A percentile compares a stretch with the other conserved stretches of the same genome.
These are phyloP conservation scores for Berkeleyomyces basicola DNA, from an alignment of 2,329 filamentous ascomycete genomes.

Conservation along the genomic window DNA sequence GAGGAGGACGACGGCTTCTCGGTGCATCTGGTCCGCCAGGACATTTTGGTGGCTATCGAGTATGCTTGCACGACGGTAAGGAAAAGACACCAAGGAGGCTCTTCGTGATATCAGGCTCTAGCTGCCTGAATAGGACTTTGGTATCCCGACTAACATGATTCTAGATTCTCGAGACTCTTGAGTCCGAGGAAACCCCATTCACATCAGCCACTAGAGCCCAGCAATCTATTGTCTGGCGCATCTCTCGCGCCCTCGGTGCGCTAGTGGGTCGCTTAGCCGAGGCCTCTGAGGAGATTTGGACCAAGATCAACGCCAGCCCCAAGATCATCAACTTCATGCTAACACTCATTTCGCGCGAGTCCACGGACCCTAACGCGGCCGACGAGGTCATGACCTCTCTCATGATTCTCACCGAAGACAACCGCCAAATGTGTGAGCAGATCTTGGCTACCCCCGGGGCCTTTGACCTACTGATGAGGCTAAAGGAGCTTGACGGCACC, in stretches of 20 bases:
- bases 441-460: conserved; percentile 34
- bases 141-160: not conserved
- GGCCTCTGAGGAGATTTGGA: conserved; percentile 42
- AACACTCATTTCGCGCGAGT: conserved; percentile 28
- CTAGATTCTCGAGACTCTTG: conserved; percentile 29
- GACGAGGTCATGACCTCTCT: conserved; percentile 32
- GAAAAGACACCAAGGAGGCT: not conserved
- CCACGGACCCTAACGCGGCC: conserved; percentile 25
- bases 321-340: conserved; percentile 38
- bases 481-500: conserved; percentile 31
- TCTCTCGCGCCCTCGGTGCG: conserved; percentile 35
- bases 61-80: conserved; percentile 37
- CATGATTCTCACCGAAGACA: conserved; percentile 44
- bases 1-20: conserved; percentile 52
- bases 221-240: conserved; percentile 35
- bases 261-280: conserved; percentile 39
- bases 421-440: conserved; percentile 32
- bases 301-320: conserved; percentile 33
- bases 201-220: conserved; percentile 35
- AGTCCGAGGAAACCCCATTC: conserved; percentile 26
- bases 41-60: conserved; percentile 43
- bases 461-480: conserved; percentile 32
- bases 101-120: conserved; percentile 7
- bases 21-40: conserved; percentile 44
- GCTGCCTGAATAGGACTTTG: not conserved